These are phyloP conservation scores for Trichoderma erinaceum DNA, from an alignment of 495 filamentous ascomycete species.

Conservation along the genomic window DNA sequence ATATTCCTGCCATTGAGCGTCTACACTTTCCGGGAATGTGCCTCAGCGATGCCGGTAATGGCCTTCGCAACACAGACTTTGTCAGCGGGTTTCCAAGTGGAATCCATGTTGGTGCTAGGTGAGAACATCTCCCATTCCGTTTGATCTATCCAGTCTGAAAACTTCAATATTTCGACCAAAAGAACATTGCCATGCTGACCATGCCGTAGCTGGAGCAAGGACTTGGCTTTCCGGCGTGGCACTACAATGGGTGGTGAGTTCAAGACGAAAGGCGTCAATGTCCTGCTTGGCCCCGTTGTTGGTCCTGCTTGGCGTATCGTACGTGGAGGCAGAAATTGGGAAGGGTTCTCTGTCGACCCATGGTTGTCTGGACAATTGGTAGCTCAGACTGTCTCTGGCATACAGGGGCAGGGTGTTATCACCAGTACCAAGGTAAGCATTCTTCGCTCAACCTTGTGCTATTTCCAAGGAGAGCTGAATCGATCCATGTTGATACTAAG, in stretches of 20 bases:
- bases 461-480: conserved; percentile 20
- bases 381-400: conserved; percentile 40
- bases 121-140: not conserved
- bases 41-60: conserved; percentile 58
- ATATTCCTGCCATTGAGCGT: conserved; percentile 42
- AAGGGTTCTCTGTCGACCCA: conserved; percentile 46
- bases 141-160: not conserved
- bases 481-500: not conserved
- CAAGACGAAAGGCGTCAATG: conserved; percentile 56
- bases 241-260: conserved; percentile 53
- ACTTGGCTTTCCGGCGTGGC: conserved; percentile 43
- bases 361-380: conserved; percentile 44
- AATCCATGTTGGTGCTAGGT: conserved; percentile 55
- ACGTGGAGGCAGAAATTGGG: conserved; percentile 53
- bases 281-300: conserved; percentile 60
- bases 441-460: not conserved
- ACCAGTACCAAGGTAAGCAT: conserved; percentile 52
- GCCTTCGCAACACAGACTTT: conserved; percentile 54
- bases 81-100: conserved; percentile 54
- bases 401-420: conserved; percentile 49
- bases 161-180: not conserved
- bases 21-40: conserved; percentile 58
- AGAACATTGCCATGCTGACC: conserved; percentile 20
- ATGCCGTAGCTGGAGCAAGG: conserved; percentile 57
- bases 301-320: conserved; percentile 49